Base-by-base conservation (phyloP, 1,139 yeast genomes). In the Taphrina deformans region DNA sequence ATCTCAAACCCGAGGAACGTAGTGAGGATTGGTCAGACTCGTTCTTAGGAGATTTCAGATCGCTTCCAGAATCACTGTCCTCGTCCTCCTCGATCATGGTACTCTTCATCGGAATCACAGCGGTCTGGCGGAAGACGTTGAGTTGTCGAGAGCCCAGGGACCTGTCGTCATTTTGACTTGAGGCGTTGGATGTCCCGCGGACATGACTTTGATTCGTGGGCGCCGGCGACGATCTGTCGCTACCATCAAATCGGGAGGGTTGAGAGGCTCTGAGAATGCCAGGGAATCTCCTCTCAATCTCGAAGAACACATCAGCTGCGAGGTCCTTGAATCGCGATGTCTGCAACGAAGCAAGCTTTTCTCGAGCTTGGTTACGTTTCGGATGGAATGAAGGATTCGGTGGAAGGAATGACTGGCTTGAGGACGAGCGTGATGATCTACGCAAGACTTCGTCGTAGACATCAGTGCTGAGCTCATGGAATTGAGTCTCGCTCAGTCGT, bases 311-410 rank as follows among this genome's bases (percentile, higher is more conserved):
- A 75, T 95, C 99, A 66, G 89, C 86, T 12, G 91, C 96, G 73
- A 95, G 82, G 75, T 93, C 99, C 72, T 87, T 87, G 77, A 93
- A 93, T 67, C 98, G 78, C 10, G 86, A 77, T 66, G 87, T 86
- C 0, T 97, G 95, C 68, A 95, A 82, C 52, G 90, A 85, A 1
- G 97, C 88, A 70, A 95, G 81, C 76, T 92, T 93, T 74, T 89
- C 92, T 71, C 99, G 83, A 2, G 99, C 99, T 75, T 91, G 96
- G 75, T 95, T 95, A 73, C 99, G 82, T 74, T 91, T 92, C 40
- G 96, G 95, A 74, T 95, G 99, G 77, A 90, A 90, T 2, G 82
- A 78, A n/a, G 84, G 80, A 73, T 83, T 83, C 3, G 96, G 92
- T 60, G 85, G 80, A 67, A 89, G 78, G 66, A 74, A 66, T 67